Evolutionary conservation across 371 early-diverging fungal genomes (phyloP), one percentile per base, ranked within the genome.

Genomic region (Mucor lusitanicus): DNA sequence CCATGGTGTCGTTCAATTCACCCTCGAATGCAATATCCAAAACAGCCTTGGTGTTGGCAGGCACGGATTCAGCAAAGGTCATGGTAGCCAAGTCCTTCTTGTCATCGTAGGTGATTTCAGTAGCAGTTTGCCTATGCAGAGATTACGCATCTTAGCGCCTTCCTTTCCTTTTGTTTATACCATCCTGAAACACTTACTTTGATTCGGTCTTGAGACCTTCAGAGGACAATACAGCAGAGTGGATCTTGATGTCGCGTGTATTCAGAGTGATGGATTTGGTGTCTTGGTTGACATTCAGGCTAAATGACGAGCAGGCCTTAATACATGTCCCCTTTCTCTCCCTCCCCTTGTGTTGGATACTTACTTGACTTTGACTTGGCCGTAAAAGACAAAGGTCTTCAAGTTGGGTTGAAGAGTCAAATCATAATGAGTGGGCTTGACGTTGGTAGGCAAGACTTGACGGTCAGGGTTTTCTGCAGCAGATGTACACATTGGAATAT

Each of bases 1-100:
- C 87, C 93, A 96, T 89, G 66, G 89, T 83, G 74, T 96, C 95
- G 71, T 94, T 94, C 72, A 92, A 86, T 46, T 83, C 77, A 67
- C 95, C 95, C 61, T 87, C 83, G 76, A 93, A 96, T 50, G 74
- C 64, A 54, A 93, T 80, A 55, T 78, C 79, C 64, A 96, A 74
- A 48, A 83, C 77, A 32, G 90, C 94, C 27, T 88, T 88, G 6
- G 90, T 72, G 58, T 89, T 90, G 25, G 86, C 86, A 35, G 85
- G 83, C 12, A 97, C 76, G 11, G 79, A 65, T 50, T 90, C 80
- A 17, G 78, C 83, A 75, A 96, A 95, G 1, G 80, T 83, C 59
- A 96, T 77, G 3, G 88, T 91, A 44, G 85, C 90, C 17, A 86
- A 88, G 75, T 96, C 90, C 50, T 83, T 85, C 61, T 84, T 80